Evolutionary conservation across 1,284 basidiomycete genomes (phyloP), one percentile per base, ranked within the genome.

Genomic region (Pseudozyma thailandica): DNA sequence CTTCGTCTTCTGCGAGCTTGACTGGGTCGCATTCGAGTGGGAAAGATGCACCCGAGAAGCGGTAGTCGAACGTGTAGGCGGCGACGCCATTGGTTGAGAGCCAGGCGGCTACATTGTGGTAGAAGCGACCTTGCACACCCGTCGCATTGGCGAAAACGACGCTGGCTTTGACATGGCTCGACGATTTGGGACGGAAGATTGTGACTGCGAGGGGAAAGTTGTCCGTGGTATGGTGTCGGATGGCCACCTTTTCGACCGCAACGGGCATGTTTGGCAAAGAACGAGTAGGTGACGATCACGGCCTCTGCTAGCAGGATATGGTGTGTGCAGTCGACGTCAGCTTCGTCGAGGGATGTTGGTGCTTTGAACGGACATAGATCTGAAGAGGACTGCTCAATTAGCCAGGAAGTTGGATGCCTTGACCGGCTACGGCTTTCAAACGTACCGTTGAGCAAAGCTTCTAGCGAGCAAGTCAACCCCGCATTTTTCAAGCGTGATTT

Each of bases 21-120:
- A 26, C 39, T 4, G 69, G 49, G n/a, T 63, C 65, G n/a, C 26
- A 48, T 18, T 72, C 57, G 21, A 57, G 50, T 8, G 77, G 77
- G 30, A 78, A 75, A 6, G 72, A 75, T 6, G 54, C 49, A 7
- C 77, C 77, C 1, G 68, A 66, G 33, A 53, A 78, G 37, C 75
- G 64, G 21, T 72, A 78, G 68, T 78, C 77, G 49, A 77, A 75
- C 0, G 77, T 78, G 37, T 62, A 71, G 13, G 71, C 70, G 9
- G 58, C 69, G 0, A 78, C 56, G n/a, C 75, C 77, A 25, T 75
- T 60, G 7, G 46, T 43, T 1, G 72, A 49, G 16, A 78, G 69
- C 59, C 62, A 77, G 1, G 48, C 33, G 20, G 77, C 74, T 15
- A 72, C 65, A 23, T 48, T 58, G 55, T 75, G 74, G 49, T 78